A percentile compares a stretch with the other conserved stretches of the same genome.
Evolutionary conservation across 176 grass and related monocot genomes (phyloP).

Genomic region (Saccharum spontaneum): DNA sequence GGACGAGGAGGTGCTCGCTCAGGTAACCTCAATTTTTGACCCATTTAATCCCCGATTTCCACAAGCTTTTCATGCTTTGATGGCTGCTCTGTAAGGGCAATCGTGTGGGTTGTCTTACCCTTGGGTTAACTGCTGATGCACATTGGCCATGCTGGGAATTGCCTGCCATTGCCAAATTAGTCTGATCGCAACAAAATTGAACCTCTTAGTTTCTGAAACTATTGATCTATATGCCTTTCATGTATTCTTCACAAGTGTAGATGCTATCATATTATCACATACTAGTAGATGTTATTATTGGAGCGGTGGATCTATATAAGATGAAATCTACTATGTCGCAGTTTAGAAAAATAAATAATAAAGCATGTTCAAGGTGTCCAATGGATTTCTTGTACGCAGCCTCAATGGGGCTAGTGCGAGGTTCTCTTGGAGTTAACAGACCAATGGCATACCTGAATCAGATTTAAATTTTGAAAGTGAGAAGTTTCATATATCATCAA

Average conservation of each 20-base stretch:
- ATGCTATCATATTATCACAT: no score
- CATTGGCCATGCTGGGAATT: background rate
- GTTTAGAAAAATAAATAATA: background rate
- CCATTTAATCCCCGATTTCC: background rate
- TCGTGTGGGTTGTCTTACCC: background rate
- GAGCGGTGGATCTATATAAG: background rate
- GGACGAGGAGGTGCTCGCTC: constrained; percentile 50
- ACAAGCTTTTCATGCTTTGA: background rate
- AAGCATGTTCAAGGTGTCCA: background rate
- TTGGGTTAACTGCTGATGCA: background rate
- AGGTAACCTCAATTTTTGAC: constrained; percentile 25
- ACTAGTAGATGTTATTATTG: background rate
- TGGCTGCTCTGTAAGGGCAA: background rate
- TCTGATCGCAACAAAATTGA: background rate
- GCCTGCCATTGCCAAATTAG: background rate
- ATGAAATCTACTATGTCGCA: background rate
- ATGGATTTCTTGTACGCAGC: background rate
- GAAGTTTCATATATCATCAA: background rate
- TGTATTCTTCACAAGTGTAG: background rate
- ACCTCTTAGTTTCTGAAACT: background rate
- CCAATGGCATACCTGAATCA: background rate
- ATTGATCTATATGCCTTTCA: background rate
- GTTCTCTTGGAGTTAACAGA: background rate
- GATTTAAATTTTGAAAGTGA: background rate
- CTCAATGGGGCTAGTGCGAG: background rate